A percentile compares a stretch with the other conserved stretches of the same genome.
phyloP scores from a whole-genome alignment of 1,139 yeast genomes.

The Debaryomycetaceae sp. region DNA sequence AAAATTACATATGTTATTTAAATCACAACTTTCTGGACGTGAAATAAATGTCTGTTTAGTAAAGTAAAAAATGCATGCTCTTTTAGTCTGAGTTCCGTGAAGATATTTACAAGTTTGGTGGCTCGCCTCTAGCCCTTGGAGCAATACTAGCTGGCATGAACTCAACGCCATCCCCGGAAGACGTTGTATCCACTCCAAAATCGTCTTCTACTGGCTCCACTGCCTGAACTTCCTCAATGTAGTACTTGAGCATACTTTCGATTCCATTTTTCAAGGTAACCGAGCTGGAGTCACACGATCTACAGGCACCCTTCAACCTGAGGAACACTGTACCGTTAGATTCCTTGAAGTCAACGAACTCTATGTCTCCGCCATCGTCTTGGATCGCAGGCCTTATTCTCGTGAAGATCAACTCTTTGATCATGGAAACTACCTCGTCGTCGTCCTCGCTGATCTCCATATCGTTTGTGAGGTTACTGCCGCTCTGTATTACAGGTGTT shows the following conservation, averaged over 20 bases:
- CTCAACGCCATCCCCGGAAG: constrained; percentile 8
- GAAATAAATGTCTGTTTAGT: no score
- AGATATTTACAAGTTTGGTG: constrained; percentile 25
- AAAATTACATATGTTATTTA: no score
- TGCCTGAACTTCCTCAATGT: constrained; percentile 70
- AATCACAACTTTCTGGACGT: no score
- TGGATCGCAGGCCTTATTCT: constrained; percentile 92
- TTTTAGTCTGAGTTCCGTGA: neutral
- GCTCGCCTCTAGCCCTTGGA: constrained; percentile 35
- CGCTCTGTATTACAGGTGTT: constrained; percentile 49
- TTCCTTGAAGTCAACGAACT: constrained; percentile 63
- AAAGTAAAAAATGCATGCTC: no score
- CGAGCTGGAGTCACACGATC: constrained; percentile 73
- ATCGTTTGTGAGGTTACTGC: constrained; percentile 25
- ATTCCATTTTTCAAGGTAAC: constrained; percentile 77
- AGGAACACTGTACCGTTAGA: constrained; percentile 63
- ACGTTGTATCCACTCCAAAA: constrained; percentile 32
- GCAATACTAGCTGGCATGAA: constrained; percentile 26
- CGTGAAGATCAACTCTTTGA: constrained; percentile 89
- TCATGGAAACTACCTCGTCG: constrained; percentile 80
- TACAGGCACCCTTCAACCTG: constrained; percentile 73
- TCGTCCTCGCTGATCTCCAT: constrained; percentile 55
- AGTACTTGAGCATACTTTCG: constrained; percentile 76
- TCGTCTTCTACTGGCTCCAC: constrained; percentile 58
- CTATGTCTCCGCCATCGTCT: constrained; percentile 84